Conservation (phyloP, 106 monocot species). For the Amphibolis antarctica region DNA sequence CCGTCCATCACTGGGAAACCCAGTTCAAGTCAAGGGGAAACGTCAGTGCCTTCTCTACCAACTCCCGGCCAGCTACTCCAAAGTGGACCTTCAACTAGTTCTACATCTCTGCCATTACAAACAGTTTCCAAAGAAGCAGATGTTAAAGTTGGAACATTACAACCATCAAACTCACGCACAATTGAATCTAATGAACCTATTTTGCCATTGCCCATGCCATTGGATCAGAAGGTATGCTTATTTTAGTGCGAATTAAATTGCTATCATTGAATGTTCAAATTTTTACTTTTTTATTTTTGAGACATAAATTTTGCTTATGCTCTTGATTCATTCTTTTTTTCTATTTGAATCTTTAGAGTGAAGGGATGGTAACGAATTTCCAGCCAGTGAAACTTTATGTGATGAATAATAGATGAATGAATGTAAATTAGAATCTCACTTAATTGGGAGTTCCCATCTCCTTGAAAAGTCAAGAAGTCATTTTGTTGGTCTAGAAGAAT, state of each 20-base stretch:
- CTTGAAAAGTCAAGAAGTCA: too few relatives aligned
- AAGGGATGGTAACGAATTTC: too few relatives aligned
- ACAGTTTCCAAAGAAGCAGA: constrained; percentile 1
- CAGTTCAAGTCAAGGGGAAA: constrained; percentile 30
- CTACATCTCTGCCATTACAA: constrained; percentile 10
- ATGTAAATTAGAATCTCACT: too few relatives aligned
- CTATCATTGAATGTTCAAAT: neutral
- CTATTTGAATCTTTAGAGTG: too few relatives aligned
- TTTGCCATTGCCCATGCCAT: constrained; percentile 24
- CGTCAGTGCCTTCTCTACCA: constrained; percentile 22
- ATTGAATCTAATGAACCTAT: constrained; percentile 26
- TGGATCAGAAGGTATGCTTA: constrained; percentile 23
- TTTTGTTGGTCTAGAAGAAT: too few relatives aligned
- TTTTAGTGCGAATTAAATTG: neutral
- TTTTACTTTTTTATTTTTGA: neutral
- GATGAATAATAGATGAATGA: too few relatives aligned
- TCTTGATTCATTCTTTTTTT: too few relatives aligned
- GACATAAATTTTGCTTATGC: too few relatives aligned
- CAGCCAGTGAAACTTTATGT: too few relatives aligned
- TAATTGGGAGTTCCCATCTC: too few relatives aligned
- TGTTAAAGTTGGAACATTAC: constrained; percentile 2
- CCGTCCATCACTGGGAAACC: constrained; percentile 20
- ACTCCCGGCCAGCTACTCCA: constrained; percentile 37
- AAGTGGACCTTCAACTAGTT: constrained; percentile 9
- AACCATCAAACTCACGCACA: constrained; percentile 1